These are phyloP conservation scores for Rhizopogon sp. DNA, from an alignment of 768 basidiomycete species.

Conservation along the genomic window DNA sequence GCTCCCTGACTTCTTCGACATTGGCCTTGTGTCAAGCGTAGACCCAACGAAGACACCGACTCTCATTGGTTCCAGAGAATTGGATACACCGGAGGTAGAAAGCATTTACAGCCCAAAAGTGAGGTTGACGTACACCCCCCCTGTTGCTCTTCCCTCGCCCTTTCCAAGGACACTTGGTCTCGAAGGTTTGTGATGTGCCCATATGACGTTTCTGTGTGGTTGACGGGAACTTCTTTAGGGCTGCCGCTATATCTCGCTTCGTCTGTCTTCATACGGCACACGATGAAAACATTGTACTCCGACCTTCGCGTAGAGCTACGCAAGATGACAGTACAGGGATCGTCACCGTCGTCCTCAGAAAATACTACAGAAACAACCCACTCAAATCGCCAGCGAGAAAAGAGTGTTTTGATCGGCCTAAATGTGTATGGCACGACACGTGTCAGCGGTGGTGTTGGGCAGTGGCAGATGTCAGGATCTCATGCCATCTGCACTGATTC, in stretches of 20 bases:
- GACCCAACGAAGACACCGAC: constrained; percentile 41
- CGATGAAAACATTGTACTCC: constrained; percentile 70
- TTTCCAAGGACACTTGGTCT: constrained; percentile 66
- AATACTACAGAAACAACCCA: not conserved
- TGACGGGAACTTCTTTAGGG: constrained; percentile 33
- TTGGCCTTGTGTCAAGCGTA: constrained; percentile 56
- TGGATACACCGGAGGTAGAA: constrained; percentile 26
- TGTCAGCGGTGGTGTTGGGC: constrained; percentile 54
- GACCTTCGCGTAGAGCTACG: constrained; percentile 54
- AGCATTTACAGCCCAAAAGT: constrained; percentile 60
- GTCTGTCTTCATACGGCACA: constrained; percentile 63
- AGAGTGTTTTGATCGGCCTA: constrained; percentile 51
- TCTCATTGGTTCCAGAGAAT: constrained; percentile 10
- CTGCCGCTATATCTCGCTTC: constrained; percentile 68
- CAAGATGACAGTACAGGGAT: constrained; percentile 34
- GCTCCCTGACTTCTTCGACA: constrained; percentile 65
- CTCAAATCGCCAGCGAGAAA: constrained; percentile 39
- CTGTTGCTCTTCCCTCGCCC: constrained; percentile 57
- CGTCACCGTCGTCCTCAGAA: constrained; percentile 5
- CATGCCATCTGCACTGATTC: not conserved
- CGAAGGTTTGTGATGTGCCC: constrained; percentile 46
- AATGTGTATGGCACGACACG: constrained; percentile 54
- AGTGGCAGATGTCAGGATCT: constrained; percentile 69
- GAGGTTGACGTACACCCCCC: constrained; percentile 64
- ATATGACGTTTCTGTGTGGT: not conserved